These are phyloP conservation scores for Nicotiana paniculata DNA, from an alignment of 257 asterid genomes.

Conservation along the genomic window DNA sequence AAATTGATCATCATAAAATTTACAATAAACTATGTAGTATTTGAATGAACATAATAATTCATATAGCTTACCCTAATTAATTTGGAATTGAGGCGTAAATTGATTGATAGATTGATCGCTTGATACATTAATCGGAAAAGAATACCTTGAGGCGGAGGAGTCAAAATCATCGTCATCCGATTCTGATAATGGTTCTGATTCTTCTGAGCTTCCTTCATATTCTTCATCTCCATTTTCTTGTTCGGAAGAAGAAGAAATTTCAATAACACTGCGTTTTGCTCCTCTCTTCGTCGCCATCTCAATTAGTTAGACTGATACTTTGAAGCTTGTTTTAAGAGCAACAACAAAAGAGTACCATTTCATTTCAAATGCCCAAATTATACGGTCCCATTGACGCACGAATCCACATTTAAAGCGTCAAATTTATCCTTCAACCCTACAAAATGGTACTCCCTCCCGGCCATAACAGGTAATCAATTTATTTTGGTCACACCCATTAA, in stretches of 20 bases:
- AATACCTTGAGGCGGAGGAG: conserved; percentile 36
- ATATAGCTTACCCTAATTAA: background rate
- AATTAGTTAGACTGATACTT: background rate
- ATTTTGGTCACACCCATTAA: too few relatives aligned
- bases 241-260: conserved; percentile 43
- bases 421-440: too few relatives aligned
- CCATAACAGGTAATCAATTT: too few relatives aligned
- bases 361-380: background rate
- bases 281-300: conserved; percentile 14
- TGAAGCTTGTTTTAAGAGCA: background rate
- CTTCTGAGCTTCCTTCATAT: conserved; percentile 13
- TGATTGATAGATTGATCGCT: background rate
- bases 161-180: conserved; percentile 23
- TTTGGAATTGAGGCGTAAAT: background rate
- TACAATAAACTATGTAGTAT: background rate
- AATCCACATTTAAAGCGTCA: background rate
- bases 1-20: background rate
- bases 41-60: background rate
- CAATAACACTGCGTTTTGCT: conserved; percentile 22
- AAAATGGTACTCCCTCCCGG: too few relatives aligned
- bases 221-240: background rate
- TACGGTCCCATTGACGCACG: background rate
- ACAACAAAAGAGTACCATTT: background rate
- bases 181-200: conserved; percentile 20
- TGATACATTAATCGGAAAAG: background rate